Conservation (phyloP, 768 basidiomycete species). For the Serendipita sp. region DNA sequence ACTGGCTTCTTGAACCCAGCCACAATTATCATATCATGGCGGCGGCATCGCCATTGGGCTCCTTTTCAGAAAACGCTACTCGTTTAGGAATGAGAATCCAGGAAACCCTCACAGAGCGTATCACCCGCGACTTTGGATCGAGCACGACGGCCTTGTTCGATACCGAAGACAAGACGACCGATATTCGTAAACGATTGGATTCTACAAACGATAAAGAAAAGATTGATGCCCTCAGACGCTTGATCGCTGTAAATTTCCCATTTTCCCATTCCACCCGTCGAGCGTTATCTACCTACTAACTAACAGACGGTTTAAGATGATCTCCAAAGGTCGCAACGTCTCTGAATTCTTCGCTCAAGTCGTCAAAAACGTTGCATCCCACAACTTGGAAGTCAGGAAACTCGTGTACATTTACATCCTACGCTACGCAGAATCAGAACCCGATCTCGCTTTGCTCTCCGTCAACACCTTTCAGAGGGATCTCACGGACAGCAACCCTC, state of each 20-base stretch:
- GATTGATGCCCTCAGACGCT: conserved; percentile 84
- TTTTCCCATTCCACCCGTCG: not conserved
- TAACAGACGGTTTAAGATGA: conserved; percentile 60
- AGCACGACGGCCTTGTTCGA: conserved; percentile 31
- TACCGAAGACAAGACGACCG: conserved; percentile 64
- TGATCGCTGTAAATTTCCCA: conserved; percentile 60
- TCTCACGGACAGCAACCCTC: conserved; percentile 75
- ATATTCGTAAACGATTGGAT: conserved; percentile 76
- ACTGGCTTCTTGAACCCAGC: too few relatives aligned
- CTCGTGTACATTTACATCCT: conserved; percentile 96
- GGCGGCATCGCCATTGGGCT: conserved; percentile 11
- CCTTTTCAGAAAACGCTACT: conserved; percentile 65
- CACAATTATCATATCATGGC: too few relatives aligned
- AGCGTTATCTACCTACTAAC: conserved; percentile 1
- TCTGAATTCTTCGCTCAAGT: conserved; percentile 92
- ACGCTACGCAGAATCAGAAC: conserved; percentile 82
- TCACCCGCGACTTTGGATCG: conserved; percentile 27
- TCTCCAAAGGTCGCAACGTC: conserved; percentile 82
- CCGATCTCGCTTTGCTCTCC: conserved; percentile 85
- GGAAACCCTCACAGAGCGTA: conserved; percentile 62
- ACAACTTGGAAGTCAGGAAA: conserved; percentile 86
- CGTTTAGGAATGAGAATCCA: conserved; percentile 69
- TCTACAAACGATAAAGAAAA: conserved; percentile 80
- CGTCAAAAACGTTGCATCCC: conserved; percentile 89
- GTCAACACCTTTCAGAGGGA: conserved; percentile 99